Conservation (phyloP, 192 early-diverging fungal genomes). For the Oehlia diaphana region DNA sequence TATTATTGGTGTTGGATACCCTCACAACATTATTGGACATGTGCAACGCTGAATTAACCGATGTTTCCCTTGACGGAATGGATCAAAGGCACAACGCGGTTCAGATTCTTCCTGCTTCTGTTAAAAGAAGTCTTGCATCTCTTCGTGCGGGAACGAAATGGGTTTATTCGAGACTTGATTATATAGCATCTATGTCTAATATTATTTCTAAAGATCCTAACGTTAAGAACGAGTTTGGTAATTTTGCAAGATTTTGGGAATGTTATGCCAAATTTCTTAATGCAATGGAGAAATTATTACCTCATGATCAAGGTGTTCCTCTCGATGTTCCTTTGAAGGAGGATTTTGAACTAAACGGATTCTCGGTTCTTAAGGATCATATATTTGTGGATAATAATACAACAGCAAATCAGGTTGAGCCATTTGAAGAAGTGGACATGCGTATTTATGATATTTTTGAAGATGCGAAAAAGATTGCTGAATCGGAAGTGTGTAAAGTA, state of each 20-base stretch:
- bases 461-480: slow-evolving; percentile 21
- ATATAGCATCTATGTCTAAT: slow-evolving; percentile 10
- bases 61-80: neutral
- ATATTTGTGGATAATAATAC: slow-evolving; percentile 22
- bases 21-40: slow-evolving; percentile 27
- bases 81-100: neutral
- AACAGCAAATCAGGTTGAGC: neutral
- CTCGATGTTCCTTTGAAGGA: slow-evolving; percentile 36
- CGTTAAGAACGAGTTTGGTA: slow-evolving; percentile 1
- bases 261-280: slow-evolving; percentile 22
- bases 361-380: slow-evolving; percentile 37
- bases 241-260: slow-evolving; percentile 27
- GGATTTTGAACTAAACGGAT: slow-evolving; percentile 46
- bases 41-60: slow-evolving; percentile 22
- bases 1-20: slow-evolving; percentile 22
- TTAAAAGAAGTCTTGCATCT: slow-evolving; percentile 31
- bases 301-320: slow-evolving; percentile 25
- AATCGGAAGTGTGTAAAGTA: slow-evolving; percentile 10
- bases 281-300: slow-evolving; percentile 16
- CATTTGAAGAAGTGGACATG: slow-evolving; percentile 34
- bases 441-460: slow-evolving; percentile 27
- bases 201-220: slow-evolving; percentile 16
- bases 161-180: slow-evolving; percentile 20
- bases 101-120: slow-evolving; percentile 27
- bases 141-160: slow-evolving; percentile 30